Conservation (phyloP, 371 early-diverging fungal genomes). For the Mucor mucedo region DNA sequence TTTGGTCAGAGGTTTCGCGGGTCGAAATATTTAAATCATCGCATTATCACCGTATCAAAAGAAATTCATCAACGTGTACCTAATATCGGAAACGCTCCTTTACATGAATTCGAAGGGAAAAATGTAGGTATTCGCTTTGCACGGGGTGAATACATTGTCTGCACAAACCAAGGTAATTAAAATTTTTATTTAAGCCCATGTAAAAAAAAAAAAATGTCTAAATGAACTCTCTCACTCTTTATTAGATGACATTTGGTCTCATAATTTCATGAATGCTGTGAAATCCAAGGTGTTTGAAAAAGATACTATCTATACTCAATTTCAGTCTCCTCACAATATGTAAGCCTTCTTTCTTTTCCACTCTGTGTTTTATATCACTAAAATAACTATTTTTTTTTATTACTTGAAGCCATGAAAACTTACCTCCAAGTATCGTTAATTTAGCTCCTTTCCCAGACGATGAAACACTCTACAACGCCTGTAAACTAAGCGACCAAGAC, state of each 20-base stretch:
- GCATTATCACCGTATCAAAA: constrained; percentile 48
- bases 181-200: neutral
- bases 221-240: neutral
- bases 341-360: constrained; percentile 18
- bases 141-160: constrained; percentile 48
- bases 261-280: constrained; percentile 53
- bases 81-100: constrained; percentile 44
- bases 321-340: constrained; percentile 48
- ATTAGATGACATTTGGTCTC: constrained; percentile 55
- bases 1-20: constrained; percentile 42
- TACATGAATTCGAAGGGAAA: constrained; percentile 56
- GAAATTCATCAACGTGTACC: constrained; percentile 42
- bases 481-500: constrained; percentile 34
- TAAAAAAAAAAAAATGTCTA: too few relatives aligned
- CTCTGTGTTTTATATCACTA: neutral
- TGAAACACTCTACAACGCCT: constrained; percentile 42
- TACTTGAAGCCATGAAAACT: constrained; percentile 37
- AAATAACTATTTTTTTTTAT: neutral
- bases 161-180: constrained; percentile 52
- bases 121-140: constrained; percentile 55
- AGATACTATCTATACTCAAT: constrained; percentile 44
- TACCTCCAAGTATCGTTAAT: constrained; percentile 48
- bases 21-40: constrained; percentile 42
- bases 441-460: constrained; percentile 44
- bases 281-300: constrained; percentile 45